phyloP scores from a whole-genome alignment of 495 filamentous ascomycete species.

The Penicillium malachiteum region DNA sequence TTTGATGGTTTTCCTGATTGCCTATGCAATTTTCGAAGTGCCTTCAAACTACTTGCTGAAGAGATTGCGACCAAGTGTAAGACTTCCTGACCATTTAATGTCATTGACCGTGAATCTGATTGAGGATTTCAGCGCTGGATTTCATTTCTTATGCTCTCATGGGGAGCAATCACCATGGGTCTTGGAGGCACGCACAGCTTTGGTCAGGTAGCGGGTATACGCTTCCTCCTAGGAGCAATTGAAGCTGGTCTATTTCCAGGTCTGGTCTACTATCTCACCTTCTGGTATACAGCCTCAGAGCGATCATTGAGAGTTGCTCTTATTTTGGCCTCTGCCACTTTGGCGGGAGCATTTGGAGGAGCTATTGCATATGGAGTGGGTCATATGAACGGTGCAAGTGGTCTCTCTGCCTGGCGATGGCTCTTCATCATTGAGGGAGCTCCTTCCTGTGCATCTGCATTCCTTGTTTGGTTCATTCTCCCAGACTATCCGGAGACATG shows the following conservation, averaged over 20 bases:
- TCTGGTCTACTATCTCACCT: slow-evolving; percentile 62
- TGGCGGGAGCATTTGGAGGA: slow-evolving; percentile 69
- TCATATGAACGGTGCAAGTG: slow-evolving; percentile 57
- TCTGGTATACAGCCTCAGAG: slow-evolving; percentile 63
- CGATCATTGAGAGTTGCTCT: slow-evolving; percentile 59
- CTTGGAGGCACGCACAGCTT: slow-evolving; percentile 51
- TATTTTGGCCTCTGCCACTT: slow-evolving; percentile 61
- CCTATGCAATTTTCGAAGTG: slow-evolving; percentile 67
- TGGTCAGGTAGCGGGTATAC: slow-evolving; percentile 51
- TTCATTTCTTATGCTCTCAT: slow-evolving; percentile 64
- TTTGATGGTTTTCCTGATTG: slow-evolving; percentile 70
- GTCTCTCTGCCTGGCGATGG: slow-evolving; percentile 65
- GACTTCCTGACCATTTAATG: slow-evolving; percentile 3
- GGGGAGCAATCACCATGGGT: slow-evolving; percentile 51
- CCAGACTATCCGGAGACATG: slow-evolving; percentile 62
- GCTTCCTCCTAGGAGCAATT: slow-evolving; percentile 57
- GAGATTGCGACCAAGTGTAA: slow-evolving; percentile 59
- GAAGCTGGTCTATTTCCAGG: slow-evolving; percentile 62
- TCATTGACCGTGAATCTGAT: neutral
- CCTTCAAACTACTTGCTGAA: slow-evolving; percentile 70
- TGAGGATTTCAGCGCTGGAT: slow-evolving; percentile 52
- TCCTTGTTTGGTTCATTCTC: slow-evolving; percentile 58
- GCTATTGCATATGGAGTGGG: slow-evolving; percentile 61
- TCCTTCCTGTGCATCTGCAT: slow-evolving; percentile 50
- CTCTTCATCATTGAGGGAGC: slow-evolving; percentile 68